Conservation (phyloP, 225 moss, liverwort and hornwort species). For the Polytrichum formosum region DNA sequence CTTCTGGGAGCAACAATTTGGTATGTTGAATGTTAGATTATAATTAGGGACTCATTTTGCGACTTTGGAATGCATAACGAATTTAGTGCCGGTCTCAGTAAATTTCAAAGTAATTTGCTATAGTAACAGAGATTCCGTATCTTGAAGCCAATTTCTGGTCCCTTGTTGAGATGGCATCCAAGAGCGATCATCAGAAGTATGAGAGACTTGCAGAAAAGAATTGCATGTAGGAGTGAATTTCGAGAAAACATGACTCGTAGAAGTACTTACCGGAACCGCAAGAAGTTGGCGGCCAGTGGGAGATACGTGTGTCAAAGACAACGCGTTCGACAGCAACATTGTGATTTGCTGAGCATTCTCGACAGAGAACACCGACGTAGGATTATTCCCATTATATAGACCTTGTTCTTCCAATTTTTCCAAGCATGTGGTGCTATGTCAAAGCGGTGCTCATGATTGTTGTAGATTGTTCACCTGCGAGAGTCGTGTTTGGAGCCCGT, state of each 20-base stretch:
- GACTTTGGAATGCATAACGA: too few species aligned
- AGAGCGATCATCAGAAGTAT: not conserved
- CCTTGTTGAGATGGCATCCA: not conserved
- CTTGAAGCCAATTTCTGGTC: too few species aligned
- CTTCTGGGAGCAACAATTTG: too few species aligned
- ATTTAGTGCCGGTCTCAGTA: too few species aligned
- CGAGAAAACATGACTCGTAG: not conserved
- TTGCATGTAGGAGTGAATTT: too few species aligned
- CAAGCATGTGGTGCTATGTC: conserved; percentile 32
- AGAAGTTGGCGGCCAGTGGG: conserved; percentile 25
- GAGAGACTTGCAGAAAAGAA: conserved; percentile 3
- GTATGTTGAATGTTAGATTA: too few species aligned
- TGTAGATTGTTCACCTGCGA: not conserved
- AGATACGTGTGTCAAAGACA: conserved; percentile 6
- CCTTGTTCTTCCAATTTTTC: conserved; percentile 26
- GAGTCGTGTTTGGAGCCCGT: not conserved
- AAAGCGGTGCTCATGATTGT: conserved; percentile 19
- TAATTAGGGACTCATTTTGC: too few species aligned
- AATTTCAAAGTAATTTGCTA: too few species aligned
- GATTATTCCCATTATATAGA: conserved; percentile 7
- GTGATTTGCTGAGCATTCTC: conserved; percentile 19
- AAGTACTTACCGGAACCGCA: conserved; percentile 10
- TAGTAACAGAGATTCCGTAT: too few species aligned
- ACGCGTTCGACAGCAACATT: conserved; percentile 31
- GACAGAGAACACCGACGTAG: not conserved